A percentile compares a stretch with the other conserved stretches of the same genome.
phyloP scores from a whole-genome alignment of 176 grass and related monocot genomes.

The Oryza glaberrima region DNA sequence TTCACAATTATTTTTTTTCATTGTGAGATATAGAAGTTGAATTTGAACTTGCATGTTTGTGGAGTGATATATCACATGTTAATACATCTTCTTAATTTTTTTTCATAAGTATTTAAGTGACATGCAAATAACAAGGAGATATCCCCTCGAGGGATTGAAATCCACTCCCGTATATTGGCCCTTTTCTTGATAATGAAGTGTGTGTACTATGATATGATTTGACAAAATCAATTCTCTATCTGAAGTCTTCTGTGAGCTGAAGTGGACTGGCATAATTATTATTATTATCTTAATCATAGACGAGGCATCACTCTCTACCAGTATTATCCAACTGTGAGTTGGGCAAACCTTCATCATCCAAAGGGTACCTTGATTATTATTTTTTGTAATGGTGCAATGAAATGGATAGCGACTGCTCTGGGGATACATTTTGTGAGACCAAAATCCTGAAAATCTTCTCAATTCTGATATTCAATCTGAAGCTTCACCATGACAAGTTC shows the following conservation, averaged over 20 bases:
- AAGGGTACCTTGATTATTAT: not conserved
- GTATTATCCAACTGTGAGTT: conserved; percentile 22
- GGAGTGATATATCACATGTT: no score
- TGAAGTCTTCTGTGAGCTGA: conserved; percentile 19
- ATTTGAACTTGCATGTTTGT: no score
- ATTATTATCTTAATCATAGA: not conserved
- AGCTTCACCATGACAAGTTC: not conserved
- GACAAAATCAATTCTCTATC: conserved; percentile 40
- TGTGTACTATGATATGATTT: not conserved
- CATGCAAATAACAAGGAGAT: no score
- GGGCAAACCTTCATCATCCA: conserved; percentile 33
- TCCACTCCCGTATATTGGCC: not conserved
- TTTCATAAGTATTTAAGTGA: no score
- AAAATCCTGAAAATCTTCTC: not conserved
- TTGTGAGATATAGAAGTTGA: no score
- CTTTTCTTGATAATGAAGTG: conserved; percentile 21
- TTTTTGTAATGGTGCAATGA: conserved; percentile 7
- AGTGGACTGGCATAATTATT: not conserved
- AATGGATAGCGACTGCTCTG: conserved; percentile 39
- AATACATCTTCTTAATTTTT: no score
- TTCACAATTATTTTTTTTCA: no score
- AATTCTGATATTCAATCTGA: not conserved
- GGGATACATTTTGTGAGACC: not conserved
- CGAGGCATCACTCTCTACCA: conserved; percentile 34
- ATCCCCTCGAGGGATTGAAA: no score